Conservation (phyloP, 768 basidiomycete species). For the Mycena haematopus region DNA sequence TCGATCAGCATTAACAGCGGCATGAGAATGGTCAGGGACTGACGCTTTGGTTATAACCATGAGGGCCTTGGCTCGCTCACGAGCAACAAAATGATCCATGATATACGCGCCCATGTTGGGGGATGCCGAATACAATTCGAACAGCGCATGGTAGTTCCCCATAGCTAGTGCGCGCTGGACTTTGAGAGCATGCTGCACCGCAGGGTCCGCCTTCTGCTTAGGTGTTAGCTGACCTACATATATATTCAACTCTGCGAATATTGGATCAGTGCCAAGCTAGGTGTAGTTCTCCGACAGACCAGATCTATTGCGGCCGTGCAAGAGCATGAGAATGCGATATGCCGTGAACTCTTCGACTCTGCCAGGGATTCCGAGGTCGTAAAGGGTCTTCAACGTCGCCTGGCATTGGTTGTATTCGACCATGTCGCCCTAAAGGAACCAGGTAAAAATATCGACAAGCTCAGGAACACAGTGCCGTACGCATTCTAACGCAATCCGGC, state of each 20-base stretch:
- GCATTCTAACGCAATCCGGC: slow-evolving; percentile 93
- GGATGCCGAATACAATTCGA: slow-evolving; percentile 80
- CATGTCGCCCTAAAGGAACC: slow-evolving; percentile 78
- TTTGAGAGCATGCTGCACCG: slow-evolving; percentile 86
- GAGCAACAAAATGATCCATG: slow-evolving; percentile 97
- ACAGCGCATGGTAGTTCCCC: slow-evolving; percentile 94
- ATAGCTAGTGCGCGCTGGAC: slow-evolving; percentile 90
- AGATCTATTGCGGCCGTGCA: slow-evolving; percentile 92
- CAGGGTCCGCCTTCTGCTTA: slow-evolving; percentile 80
- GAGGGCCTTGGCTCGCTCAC: slow-evolving; percentile 87
- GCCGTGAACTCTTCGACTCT: slow-evolving; percentile 96
- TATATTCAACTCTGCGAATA: slow-evolving; percentile 83
- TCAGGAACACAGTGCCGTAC: slow-evolving; percentile 51
- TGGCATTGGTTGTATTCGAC: slow-evolving; percentile 99
- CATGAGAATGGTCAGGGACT: slow-evolving; percentile 38
- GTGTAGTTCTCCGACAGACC: slow-evolving; percentile 58
- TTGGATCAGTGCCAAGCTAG: slow-evolving; percentile 16
- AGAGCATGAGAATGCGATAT: slow-evolving; percentile 94
- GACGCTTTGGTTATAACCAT: slow-evolving; percentile 94
- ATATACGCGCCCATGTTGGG: slow-evolving; percentile 99
- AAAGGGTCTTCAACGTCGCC: slow-evolving; percentile 85
- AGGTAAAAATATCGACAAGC: slow-evolving; percentile 11
- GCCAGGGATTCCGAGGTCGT: slow-evolving; percentile 92
- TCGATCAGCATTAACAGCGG: slow-evolving; percentile 4
- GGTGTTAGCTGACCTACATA: slow-evolving; percentile 97